Evolutionary conservation across 2,329 filamentous ascomycete genomes (phyloP), one percentile per base, ranked within the genome.

Genomic region (Trichophyton verrucosum): DNA sequence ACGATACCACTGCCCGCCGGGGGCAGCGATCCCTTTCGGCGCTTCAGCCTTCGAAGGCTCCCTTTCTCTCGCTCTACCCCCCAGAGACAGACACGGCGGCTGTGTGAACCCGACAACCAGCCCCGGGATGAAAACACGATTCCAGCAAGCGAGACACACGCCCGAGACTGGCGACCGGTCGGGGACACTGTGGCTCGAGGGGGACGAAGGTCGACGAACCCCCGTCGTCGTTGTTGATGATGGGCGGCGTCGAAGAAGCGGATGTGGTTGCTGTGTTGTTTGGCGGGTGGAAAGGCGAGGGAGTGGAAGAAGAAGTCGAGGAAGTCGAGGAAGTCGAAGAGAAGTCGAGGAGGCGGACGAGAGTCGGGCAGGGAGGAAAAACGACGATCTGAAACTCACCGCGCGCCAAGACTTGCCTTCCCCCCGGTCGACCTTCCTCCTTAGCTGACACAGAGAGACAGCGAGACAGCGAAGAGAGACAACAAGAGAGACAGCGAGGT

Each of bases 1-100:
- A 57, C 5, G 55, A 57, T 22, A 36, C 57, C 57, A 59, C 44
- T 49, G 44, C 57, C 57, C 40, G 57, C 57, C 42, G 57, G 57
- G 57, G 57, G 44, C 40, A 49, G 57, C 57, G 57, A 59, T 59
- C 24, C 55, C 40, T 44, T 57, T 44, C 20, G 51, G 51, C 51
- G 51, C 51, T 55, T 55, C 51, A 55, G 51, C 27, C 51, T 55
- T 55, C 27, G 15, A 55, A 24, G 22, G 22, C 20, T 27, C n/a
- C 46, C 20, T 20, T 47, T 17, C 13, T 27, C 33, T 38, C 33
- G 33, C 33, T 38, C 33, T 38, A 38, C 33, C 33, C 33, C 33
- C 33, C 33, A 1, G 13, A 13, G 33, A 36, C 49, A 36, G 33
- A 7, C n/a, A 27, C 51, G 8, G 30, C 27, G 24, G 51, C 51